These are phyloP conservation scores for Fusarium sp. DNA, from an alignment of 2,329 filamentous ascomycete genomes.

Conservation along the genomic window DNA sequence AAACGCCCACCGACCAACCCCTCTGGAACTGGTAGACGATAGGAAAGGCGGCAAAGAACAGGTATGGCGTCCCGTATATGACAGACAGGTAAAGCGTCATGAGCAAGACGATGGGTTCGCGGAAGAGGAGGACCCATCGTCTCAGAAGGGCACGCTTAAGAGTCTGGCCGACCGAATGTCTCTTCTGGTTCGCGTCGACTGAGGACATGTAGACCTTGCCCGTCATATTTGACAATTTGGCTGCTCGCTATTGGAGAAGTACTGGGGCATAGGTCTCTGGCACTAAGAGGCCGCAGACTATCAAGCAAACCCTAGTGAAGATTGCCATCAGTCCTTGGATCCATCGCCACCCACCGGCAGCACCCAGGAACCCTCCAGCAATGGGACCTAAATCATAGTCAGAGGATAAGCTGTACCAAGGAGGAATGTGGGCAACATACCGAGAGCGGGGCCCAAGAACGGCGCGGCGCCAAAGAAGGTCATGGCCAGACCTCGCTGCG, in stretches of 20 bases:
- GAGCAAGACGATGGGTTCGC: conserved; percentile 83
- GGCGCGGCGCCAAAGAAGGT: conserved; percentile 82
- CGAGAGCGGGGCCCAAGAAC: conserved; percentile 74
- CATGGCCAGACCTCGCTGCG: conserved; percentile 86
- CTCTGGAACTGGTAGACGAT: conserved; percentile 71
- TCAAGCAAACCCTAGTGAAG: conserved; percentile 71
- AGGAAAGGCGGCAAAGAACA: conserved; percentile 76
- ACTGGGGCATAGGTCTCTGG: conserved; percentile 87
- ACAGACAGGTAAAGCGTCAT: conserved; percentile 86
- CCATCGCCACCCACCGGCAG: conserved; percentile 80
- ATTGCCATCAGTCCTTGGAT: conserved; percentile 86
- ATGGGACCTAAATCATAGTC: conserved; percentile 22
- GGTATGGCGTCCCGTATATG: conserved; percentile 76
- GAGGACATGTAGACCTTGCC: conserved; percentile 29
- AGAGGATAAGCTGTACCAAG: background rate
- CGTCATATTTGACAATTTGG: conserved; percentile 28
- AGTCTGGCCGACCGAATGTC: conserved; percentile 55
- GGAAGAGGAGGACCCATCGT: conserved; percentile 76
- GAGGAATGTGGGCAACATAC: background rate
- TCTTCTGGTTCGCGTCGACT: conserved; percentile 9
- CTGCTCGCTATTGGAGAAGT: conserved; percentile 62
- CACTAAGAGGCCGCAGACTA: conserved; percentile 81
- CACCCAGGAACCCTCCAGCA: conserved; percentile 78
- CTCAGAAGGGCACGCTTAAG: conserved; percentile 76
- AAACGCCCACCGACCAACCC: conserved; percentile 34